Evolutionary conservation across 441 rosid species (phyloP).

Genomic region (Erodium trifolium): DNA sequence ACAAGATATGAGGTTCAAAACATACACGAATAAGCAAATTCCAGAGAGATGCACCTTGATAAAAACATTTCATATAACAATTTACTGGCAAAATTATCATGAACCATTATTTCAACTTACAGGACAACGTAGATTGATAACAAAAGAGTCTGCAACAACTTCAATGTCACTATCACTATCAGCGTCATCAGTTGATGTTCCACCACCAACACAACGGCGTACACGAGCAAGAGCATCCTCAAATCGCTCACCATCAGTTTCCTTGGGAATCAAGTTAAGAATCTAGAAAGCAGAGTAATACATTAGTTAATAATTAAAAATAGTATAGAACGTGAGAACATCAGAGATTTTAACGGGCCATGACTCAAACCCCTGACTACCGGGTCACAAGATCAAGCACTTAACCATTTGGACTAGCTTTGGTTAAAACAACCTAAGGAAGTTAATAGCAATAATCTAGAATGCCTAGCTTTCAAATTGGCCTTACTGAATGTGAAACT

Average conservation of each 20-base stretch:
- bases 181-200: conserved; percentile 59
- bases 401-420: no score
- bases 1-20: neutral
- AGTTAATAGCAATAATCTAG: neutral
- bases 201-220: conserved; percentile 88
- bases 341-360: neutral
- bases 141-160: conserved; percentile 87
- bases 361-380: no score
- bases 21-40: neutral
- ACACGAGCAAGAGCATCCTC: conserved; percentile 90
- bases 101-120: conserved; percentile 38
- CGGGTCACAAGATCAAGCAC: no score
- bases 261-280: conserved; percentile 76
- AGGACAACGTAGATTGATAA: conserved; percentile 89
- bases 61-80: conserved; percentile 5
- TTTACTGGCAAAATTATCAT: neutral
- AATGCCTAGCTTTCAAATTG: neutral
- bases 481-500: neutral
- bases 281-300: conserved; percentile 38
- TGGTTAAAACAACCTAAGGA: neutral
- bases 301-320: conserved; percentile 11
- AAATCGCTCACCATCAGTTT: conserved; percentile 68
- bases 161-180: conserved; percentile 96
- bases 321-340: neutral
- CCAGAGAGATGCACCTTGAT: neutral